Conservation (phyloP, 176 grass and related monocot species). For the Oryza brachyantha region DNA sequence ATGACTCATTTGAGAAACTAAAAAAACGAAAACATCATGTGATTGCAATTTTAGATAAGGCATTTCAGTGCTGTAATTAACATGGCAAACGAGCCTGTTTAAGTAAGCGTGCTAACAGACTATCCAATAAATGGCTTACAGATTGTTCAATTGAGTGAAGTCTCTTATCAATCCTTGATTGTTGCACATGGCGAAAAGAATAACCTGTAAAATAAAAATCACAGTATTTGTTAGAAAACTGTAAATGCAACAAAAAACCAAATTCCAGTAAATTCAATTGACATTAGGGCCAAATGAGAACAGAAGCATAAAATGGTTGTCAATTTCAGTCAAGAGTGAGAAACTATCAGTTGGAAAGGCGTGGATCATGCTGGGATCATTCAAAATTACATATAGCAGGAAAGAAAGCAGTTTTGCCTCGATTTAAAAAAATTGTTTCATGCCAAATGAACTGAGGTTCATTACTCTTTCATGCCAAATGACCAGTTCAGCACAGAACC, state of each 20-base stretch:
- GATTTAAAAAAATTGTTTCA: not conserved
- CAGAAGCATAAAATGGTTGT: not conserved
- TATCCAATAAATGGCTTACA: slow-evolving; percentile 56
- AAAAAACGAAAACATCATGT: not conserved
- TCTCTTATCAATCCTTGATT: slow-evolving; percentile 72
- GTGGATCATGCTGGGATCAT: not conserved
- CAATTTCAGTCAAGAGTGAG: not conserved
- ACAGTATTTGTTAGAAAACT: not conserved
- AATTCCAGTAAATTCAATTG: not conserved
- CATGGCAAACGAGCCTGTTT: not conserved
- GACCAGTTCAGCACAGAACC: too few species aligned
- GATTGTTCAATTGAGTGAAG: slow-evolving; percentile 76
- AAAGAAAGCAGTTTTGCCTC: not conserved
- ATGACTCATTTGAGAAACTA: not conserved
- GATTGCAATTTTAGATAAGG: not conserved
- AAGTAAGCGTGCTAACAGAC: not conserved
- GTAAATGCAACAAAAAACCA: not conserved
- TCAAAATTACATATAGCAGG: not conserved
- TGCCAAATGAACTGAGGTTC: not conserved
- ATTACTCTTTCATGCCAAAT: too few species aligned
- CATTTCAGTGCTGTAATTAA: not conserved
- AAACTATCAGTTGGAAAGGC: not conserved
- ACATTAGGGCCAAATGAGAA: not conserved
- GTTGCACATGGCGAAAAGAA: slow-evolving; percentile 67
- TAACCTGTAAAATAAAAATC: slow-evolving; percentile 48